These are phyloP conservation scores for Xylaria multiplex DNA, from an alignment of 2,329 filamentous ascomycete species.

Conservation along the genomic window DNA sequence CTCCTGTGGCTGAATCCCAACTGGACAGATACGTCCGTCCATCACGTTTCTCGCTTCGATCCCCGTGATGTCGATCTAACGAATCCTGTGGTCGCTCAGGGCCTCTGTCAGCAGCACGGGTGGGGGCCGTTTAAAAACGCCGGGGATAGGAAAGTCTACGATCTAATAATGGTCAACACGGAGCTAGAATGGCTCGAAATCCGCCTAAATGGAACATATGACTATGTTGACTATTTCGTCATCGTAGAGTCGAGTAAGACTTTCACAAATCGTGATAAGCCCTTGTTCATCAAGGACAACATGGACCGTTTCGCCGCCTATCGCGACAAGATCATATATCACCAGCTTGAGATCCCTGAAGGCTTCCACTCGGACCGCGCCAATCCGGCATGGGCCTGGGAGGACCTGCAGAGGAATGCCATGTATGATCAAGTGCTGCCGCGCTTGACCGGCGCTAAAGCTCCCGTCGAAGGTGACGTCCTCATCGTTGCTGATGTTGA, in stretches of 20 bases:
- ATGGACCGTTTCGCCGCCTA: slow-evolving; percentile 63
- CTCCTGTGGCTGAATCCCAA: slow-evolving; percentile 47
- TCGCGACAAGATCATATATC: slow-evolving; percentile 70
- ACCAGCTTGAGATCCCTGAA: slow-evolving; percentile 59
- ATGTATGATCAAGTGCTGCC: slow-evolving; percentile 68
- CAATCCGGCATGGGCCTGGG: slow-evolving; percentile 58
- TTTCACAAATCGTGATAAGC: slow-evolving; percentile 67
- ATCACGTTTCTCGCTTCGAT: slow-evolving; percentile 43
- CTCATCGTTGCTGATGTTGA: slow-evolving; percentile 70
- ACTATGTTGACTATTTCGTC: slow-evolving; percentile 72
- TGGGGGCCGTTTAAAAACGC: slow-evolving; percentile 51
- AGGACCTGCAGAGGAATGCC: slow-evolving; percentile 63
- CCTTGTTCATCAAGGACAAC: slow-evolving; percentile 62
- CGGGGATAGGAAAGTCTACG: slow-evolving; percentile 63
- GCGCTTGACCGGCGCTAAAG: slow-evolving; percentile 53
- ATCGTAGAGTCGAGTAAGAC: slow-evolving; percentile 68
- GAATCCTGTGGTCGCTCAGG: slow-evolving; percentile 38
- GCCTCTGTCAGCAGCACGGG: slow-evolving; percentile 52
- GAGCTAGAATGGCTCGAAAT: slow-evolving; percentile 75
- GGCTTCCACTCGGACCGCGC: slow-evolving; percentile 52
- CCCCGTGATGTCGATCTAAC: slow-evolving; percentile 38
- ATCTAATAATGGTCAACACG: slow-evolving; percentile 70
- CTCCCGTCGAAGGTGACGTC: slow-evolving; percentile 62
- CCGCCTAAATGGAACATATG: slow-evolving; percentile 66
- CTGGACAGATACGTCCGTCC: slow-evolving; percentile 46